phyloP scores from a whole-genome alignment of 2,329 filamentous ascomycete genomes.

The Colletotrichum somersetense region DNA sequence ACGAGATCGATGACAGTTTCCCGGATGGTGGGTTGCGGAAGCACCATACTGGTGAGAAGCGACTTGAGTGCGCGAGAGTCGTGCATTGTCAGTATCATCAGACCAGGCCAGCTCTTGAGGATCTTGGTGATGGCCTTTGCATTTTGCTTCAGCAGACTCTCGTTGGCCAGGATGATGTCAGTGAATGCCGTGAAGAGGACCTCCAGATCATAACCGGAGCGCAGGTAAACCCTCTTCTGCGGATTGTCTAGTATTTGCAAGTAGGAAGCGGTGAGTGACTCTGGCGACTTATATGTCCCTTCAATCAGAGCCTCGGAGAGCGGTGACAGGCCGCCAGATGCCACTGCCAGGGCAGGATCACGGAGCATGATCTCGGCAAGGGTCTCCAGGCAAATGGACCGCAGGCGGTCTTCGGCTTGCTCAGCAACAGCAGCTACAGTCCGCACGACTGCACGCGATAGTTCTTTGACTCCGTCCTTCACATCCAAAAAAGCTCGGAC shows the following conservation, averaged over 20 bases:
- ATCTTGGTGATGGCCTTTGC: constrained; percentile 93
- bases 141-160: constrained; percentile 81
- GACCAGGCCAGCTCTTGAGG: constrained; percentile 92
- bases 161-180: constrained; percentile 76
- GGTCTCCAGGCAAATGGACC: constrained; percentile 92
- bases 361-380: constrained; percentile 91
- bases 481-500: constrained; percentile 95
- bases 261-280: constrained; percentile 89
- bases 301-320: constrained; percentile 94
- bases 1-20: constrained; percentile 91
- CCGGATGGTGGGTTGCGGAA: constrained; percentile 67
- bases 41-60: constrained; percentile 73
- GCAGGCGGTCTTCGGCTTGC: constrained; percentile 85
- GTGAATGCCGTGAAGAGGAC: constrained; percentile 93
- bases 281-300: constrained; percentile 91
- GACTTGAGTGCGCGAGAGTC: constrained; percentile 87
- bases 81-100: constrained; percentile 90
- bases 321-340: constrained; percentile 85
- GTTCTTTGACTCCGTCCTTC: constrained; percentile 88
- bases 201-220: constrained; percentile 90
- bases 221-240: constrained; percentile 82
- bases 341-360: constrained; percentile 83
- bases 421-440: constrained; percentile 93
- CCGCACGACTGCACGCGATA: constrained; percentile 87
- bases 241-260: constrained; percentile 91